These are phyloP conservation scores for Neostapfia colusana DNA, from an alignment of 176 grass and related monocot genomes.

Conservation along the genomic window DNA sequence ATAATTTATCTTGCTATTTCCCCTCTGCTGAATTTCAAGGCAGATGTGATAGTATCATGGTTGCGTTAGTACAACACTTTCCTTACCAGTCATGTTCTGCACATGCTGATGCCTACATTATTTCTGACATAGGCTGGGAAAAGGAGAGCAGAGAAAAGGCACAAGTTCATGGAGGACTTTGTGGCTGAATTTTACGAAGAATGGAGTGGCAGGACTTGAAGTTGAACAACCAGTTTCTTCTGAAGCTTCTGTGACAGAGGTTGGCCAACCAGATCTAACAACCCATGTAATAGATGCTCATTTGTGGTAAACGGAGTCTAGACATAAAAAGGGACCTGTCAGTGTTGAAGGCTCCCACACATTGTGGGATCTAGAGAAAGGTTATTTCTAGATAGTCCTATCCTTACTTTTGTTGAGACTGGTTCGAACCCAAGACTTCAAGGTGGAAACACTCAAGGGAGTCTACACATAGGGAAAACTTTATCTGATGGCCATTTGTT, in stretches of 20 bases:
- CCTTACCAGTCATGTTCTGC: not conserved
- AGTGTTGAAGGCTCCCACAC: too few species aligned
- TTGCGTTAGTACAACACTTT: not conserved
- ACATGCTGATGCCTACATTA: conserved; percentile 4
- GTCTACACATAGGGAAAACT: too few species aligned
- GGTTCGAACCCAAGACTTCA: too few species aligned
- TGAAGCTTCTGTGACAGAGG: conserved; percentile 36
- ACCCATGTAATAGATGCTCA: not conserved
- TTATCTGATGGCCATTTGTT: too few species aligned
- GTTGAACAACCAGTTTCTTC: conserved; percentile 38
- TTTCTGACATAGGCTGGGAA: conserved; percentile 61
- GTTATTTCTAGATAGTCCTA: too few species aligned
- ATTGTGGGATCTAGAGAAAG: too few species aligned
- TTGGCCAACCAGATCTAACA: conserved; percentile 43
- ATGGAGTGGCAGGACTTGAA: conserved; percentile 78
- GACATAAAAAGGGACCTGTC: too few species aligned
- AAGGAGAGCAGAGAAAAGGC: conserved; percentile 80
- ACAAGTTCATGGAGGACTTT: conserved; percentile 83
- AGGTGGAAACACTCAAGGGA: too few species aligned
- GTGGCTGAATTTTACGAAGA: conserved; percentile 86
- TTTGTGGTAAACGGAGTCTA: not conserved
- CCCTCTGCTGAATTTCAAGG: not conserved
- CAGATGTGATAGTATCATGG: not conserved
- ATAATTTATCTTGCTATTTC: conserved; percentile 10
- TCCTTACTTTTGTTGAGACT: too few species aligned